Conservation (phyloP, 2,329 filamentous ascomycete species). For the Penicillium concentricum region DNA sequence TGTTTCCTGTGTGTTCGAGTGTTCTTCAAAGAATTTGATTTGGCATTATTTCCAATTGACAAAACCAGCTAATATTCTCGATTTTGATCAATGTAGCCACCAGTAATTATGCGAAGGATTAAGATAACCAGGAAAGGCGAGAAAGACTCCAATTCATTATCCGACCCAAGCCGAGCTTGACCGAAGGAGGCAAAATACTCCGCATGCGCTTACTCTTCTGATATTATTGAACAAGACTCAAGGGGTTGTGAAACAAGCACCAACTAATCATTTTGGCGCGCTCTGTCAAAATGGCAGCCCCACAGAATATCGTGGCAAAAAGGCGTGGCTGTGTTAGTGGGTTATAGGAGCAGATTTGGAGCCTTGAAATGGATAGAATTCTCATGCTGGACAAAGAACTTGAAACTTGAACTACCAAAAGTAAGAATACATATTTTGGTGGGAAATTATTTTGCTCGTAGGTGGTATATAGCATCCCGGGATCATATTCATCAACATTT, state of each 20-base stretch:
- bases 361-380: not conserved
- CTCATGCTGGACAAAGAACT: not conserved
- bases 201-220: not conserved
- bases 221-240: not conserved
- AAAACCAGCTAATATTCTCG: not conserved
- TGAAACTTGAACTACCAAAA: not conserved
- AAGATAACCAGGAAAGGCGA: not conserved
- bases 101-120: not conserved
- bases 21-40: not conserved
- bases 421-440: not conserved
- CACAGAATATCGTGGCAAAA: not conserved
- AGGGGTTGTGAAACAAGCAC: not conserved
- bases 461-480: not conserved
- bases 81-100: not conserved
- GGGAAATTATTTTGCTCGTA: not conserved
- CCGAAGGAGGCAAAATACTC: not conserved
- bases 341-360: not conserved
- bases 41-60: too few species aligned
- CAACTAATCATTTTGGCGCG: not conserved
- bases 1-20: not conserved
- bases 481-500: not conserved
- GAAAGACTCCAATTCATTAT: not conserved
- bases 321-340: too few species aligned
- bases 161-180: not conserved
- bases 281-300: not conserved